Evolutionary conservation across 331 rosid genomes (phyloP).

Genomic region (Malus hybrid): DNA sequence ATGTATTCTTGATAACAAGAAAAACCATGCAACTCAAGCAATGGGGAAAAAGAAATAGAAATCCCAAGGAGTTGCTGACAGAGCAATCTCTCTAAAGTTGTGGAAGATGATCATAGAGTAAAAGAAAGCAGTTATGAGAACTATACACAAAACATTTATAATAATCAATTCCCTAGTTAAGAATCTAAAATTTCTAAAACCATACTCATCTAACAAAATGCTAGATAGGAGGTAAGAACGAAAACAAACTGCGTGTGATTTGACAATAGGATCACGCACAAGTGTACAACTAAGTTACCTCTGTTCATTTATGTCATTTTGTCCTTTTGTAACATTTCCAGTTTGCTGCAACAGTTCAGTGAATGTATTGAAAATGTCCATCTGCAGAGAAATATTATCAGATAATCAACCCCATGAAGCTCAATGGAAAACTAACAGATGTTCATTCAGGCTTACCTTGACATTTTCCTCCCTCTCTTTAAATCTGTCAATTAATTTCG

Average conservation of each 20-base stretch:
- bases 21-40: background rate
- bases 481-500: conserved; percentile 92
- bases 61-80: background rate
- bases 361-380: conserved; percentile 94
- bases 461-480: conserved; percentile 99
- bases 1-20: background rate
- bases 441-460: conserved; percentile 49
- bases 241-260: background rate
- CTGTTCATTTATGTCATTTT: conserved; percentile 63
- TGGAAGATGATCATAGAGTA: background rate
- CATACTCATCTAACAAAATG: background rate
- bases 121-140: background rate
- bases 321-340: conserved; percentile 96
- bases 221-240: background rate
- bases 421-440: conserved; percentile 1
- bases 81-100: background rate
- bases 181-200: background rate
- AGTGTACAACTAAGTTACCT: conserved; percentile 48
- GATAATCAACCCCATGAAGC: conserved; percentile 16
- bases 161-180: background rate
- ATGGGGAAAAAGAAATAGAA: background rate
- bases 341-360: conserved; percentile 96
- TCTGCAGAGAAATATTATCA: conserved; percentile 52
- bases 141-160: background rate
- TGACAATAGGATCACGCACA: conserved; percentile 1